Percentiles rank a stretch among this genome's conserved stretches.
These are phyloP conservation scores for Pseudocercospora cruenta DNA, from an alignment of 2,329 filamentous ascomycete genomes.

Conservation along the genomic window DNA sequence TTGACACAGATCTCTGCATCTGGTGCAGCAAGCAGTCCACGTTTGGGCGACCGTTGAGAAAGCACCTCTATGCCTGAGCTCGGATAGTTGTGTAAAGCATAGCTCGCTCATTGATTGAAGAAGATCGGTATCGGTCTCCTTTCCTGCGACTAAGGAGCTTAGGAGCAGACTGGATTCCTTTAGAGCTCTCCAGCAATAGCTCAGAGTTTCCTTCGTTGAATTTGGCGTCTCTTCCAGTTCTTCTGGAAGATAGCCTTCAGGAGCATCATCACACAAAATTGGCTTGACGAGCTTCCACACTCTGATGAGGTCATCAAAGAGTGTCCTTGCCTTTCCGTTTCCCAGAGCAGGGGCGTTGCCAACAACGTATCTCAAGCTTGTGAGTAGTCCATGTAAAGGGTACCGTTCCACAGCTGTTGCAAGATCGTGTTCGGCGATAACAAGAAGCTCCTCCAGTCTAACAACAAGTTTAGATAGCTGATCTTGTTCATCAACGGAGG, in stretches of 20 bases:
- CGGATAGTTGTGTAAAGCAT: constrained; percentile 80
- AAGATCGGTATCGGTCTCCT: background rate
- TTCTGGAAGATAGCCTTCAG: constrained; percentile 81
- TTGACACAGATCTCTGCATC: constrained; percentile 56
- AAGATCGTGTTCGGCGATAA: constrained; percentile 66
- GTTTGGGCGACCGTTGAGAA: constrained; percentile 92
- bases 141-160: constrained; percentile 17
- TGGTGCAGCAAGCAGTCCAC: constrained; percentile 79
- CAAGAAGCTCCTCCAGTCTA: constrained; percentile 67
- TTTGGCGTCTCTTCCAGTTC: constrained; percentile 74
- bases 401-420: constrained; percentile 59
- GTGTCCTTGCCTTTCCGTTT: background rate
- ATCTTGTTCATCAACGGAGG: background rate
- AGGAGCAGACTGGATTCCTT: constrained; percentile 80
- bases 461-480: constrained; percentile 52
- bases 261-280: constrained; percentile 89
- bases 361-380: constrained; percentile 37
- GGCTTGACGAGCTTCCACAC: constrained; percentile 77
- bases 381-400: constrained; percentile 49
- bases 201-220: constrained; percentile 85
- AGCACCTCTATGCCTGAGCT: constrained; percentile 84
- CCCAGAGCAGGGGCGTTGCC: background rate
- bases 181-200: constrained; percentile 92
- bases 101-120: constrained; percentile 49
- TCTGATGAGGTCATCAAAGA: constrained; percentile 20